A percentile compares a stretch with the other conserved stretches of the same genome.
Evolutionary conservation across 768 basidiomycete genomes (phyloP).

Genomic region (Pluteus cervinus): DNA sequence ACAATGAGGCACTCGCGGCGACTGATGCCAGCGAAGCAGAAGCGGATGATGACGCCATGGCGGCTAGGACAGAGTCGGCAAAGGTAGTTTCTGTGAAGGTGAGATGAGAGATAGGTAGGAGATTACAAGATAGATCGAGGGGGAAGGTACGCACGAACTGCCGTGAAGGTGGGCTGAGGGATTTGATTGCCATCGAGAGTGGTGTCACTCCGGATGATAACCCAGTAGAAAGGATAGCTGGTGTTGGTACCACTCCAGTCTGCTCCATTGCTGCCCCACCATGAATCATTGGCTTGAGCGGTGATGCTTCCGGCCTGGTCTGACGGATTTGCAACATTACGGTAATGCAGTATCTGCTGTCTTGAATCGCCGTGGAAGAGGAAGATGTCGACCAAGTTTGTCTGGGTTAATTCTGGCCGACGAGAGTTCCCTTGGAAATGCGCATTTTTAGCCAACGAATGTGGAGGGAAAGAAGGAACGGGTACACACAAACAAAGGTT

Average conservation of each 20-base stretch:
- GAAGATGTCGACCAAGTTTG: conserved; percentile 64
- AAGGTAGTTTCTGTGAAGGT: conserved; percentile 61
- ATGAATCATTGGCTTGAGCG: conserved; percentile 63
- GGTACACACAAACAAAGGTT: conserved; percentile 70
- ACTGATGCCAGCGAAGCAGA: conserved; percentile 31
- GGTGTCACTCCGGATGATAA: conserved; percentile 57
- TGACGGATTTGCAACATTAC: conserved; percentile 35
- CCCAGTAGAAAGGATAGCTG: conserved; percentile 71
- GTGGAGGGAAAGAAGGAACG: conserved; percentile 7
- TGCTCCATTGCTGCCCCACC: conserved; percentile 57
- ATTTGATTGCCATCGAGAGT: conserved; percentile 52
- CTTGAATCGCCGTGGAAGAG: conserved; percentile 71
- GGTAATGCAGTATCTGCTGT: conserved; percentile 37
- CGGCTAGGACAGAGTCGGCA: conserved; percentile 58
- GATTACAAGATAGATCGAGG: conserved; percentile 1
- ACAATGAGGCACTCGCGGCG: conserved; percentile 39
- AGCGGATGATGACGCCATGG: conserved; percentile 36
- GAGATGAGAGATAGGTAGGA: conserved; percentile 9
- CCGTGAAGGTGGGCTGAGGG: conserved; percentile 70
- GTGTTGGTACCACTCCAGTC: conserved; percentile 45
- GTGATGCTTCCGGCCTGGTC: conserved; percentile 50
- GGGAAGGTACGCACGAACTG: conserved; percentile 61
- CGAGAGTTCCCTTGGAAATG: conserved; percentile 62
- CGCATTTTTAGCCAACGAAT: conserved; percentile 10
- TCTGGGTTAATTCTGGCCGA: conserved; percentile 59